Conservation (phyloP, 208 protist species). For the Acanthamoeba healyi region DNA sequence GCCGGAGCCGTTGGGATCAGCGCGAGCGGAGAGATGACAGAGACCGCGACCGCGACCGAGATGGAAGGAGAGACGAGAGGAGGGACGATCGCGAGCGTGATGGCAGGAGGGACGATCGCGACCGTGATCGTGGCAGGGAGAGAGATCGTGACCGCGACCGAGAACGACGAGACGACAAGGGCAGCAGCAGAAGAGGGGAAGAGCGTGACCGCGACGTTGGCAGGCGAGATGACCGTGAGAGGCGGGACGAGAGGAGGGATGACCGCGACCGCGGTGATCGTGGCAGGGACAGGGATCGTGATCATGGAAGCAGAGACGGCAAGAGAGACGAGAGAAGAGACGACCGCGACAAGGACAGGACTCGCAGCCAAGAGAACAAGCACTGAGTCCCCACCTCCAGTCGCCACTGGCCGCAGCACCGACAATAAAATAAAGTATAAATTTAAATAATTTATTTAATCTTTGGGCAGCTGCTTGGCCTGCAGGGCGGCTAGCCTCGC, state of each 20-base stretch:
- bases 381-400: background rate
- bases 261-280: background rate
- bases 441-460: background rate
- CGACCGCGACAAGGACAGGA: background rate
- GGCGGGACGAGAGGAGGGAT: background rate
- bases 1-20: background rate
- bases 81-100: slow-evolving; percentile 12
- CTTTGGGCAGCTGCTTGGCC: background rate
- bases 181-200: background rate
- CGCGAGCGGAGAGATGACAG: background rate
- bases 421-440: background rate
- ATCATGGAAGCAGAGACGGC: background rate
- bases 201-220: background rate
- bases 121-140: background rate
- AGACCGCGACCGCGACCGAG: background rate
- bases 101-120: background rate
- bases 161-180: background rate
- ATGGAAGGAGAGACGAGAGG: slow-evolving; percentile 33
- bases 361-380: background rate
- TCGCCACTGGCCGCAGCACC: too few relatives aligned
- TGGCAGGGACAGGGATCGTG: background rate
- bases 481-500: background rate
- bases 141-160: background rate
- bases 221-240: background rate
- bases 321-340: background rate